These are phyloP conservation scores for Phaeosphaeriaceae sp. DNA, from an alignment of 2,329 filamentous ascomycete genomes.

Conservation along the genomic window DNA sequence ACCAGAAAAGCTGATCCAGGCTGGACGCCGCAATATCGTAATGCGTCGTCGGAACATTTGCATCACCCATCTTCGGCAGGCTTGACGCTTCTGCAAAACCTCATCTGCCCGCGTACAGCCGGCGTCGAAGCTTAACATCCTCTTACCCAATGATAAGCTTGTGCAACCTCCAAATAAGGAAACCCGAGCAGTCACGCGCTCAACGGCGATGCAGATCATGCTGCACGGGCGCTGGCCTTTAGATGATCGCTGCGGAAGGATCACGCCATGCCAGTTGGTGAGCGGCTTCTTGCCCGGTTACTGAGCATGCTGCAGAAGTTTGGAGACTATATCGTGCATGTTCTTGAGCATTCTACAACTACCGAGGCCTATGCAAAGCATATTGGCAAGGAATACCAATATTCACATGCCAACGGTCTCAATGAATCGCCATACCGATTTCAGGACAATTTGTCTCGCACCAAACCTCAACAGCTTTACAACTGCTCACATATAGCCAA, in stretches of 20 bases:
- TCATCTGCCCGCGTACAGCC: constrained; percentile 24
- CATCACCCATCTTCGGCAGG: constrained; percentile 16
- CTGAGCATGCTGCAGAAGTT: neutral
- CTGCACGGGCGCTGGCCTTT: constrained; percentile 2
- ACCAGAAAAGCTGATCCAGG: neutral
- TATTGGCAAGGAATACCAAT: too few species aligned
- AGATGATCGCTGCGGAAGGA: constrained; percentile 20
- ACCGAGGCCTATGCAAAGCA: neutral
- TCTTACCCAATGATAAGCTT: constrained; percentile 31
- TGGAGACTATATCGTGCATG: neutral
- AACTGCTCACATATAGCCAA: too few species aligned
- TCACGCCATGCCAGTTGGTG: constrained; percentile 19
- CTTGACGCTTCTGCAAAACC: constrained; percentile 27
- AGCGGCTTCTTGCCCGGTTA: neutral
- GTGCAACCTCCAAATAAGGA: constrained; percentile 27
- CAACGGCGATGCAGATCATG: constrained; percentile 45
- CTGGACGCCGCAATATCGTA: neutral
- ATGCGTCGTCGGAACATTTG: constrained; percentile 19
- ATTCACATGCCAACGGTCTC: too few species aligned
- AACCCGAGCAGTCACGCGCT: constrained; percentile 43
- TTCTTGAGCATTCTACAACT: neutral
- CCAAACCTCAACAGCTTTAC: neutral
- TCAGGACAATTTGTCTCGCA: neutral
- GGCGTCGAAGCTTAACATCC: constrained; percentile 37
- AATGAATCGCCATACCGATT: too few species aligned